These are phyloP conservation scores for Boletus sp. DNA, from an alignment of 768 basidiomycete species.

Conservation along the genomic window DNA sequence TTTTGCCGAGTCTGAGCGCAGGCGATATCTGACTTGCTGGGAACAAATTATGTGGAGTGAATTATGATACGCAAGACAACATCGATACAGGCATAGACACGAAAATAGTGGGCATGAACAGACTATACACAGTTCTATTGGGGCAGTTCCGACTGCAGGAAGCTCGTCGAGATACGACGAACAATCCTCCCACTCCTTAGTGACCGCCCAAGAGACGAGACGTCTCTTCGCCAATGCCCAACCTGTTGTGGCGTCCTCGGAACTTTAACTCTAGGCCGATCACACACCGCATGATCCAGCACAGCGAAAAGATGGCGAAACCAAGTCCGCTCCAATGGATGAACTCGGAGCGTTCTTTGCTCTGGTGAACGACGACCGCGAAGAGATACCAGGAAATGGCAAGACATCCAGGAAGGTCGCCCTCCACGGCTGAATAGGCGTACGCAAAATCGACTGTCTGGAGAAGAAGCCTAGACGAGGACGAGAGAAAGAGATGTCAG, in stretches of 20 bases:
- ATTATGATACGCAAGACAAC: slow-evolving; percentile 9
- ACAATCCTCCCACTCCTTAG: not conserved
- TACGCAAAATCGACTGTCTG: slow-evolving; percentile 59
- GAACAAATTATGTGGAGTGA: slow-evolving; percentile 17
- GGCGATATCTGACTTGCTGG: slow-evolving; percentile 3
- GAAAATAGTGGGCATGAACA: slow-evolving; percentile 4
- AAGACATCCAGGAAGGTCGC: slow-evolving; percentile 65
- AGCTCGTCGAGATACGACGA: not conserved
- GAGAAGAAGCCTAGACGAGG: slow-evolving; percentile 54
- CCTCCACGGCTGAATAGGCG: slow-evolving; percentile 60
- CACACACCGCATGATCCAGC: slow-evolving; percentile 59
- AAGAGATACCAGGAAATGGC: slow-evolving; percentile 66
- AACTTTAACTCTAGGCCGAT: slow-evolving; percentile 38
- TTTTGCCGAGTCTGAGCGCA: slow-evolving; percentile 6
- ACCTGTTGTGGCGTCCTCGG: slow-evolving; percentile 30
- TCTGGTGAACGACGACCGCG: slow-evolving; percentile 58
- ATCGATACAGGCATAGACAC: slow-evolving; percentile 3
- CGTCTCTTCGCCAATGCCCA: slow-evolving; percentile 32
- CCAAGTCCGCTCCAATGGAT: slow-evolving; percentile 67
- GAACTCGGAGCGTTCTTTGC: slow-evolving; percentile 42
- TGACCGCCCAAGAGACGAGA: slow-evolving; percentile 32
- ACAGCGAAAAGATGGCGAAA: slow-evolving; percentile 58
- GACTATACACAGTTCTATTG: not conserved
- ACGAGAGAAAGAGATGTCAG: not conserved
- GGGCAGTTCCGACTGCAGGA: not conserved